Percentiles rank a stretch among this genome's conserved stretches.
Evolutionary conservation across 257 asterid genomes (phyloP).

Genomic region (Leonotis leonurus): DNA sequence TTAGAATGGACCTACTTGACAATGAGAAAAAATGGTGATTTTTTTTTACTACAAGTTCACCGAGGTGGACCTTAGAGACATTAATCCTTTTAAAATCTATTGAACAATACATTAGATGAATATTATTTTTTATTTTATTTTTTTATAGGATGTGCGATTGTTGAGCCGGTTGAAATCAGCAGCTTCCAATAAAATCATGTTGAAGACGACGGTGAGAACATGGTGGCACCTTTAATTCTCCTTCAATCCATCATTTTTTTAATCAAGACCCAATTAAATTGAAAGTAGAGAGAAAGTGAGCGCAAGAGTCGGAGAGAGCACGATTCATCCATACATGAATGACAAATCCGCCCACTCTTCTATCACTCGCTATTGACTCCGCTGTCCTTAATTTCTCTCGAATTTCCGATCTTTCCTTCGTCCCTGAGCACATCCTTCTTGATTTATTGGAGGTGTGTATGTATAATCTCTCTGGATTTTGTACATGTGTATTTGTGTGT

Average conservation of each 20-base stretch:
- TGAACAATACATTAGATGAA: too few relatives aligned
- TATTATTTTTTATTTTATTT: neutral
- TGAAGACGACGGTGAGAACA: slow-evolving; percentile 25
- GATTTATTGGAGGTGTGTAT: slow-evolving; percentile 60
- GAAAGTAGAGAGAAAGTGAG: slow-evolving; percentile 12
- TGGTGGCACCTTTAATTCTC: slow-evolving; percentile 6
- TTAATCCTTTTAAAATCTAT: too few relatives aligned
- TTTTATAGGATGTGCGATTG: slow-evolving; percentile 1
- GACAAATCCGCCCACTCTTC: slow-evolving; percentile 75
- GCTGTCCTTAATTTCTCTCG: slow-evolving; percentile 46
- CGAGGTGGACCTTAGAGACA: too few relatives aligned
- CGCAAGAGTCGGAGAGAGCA: slow-evolving; percentile 38
- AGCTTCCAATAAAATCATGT: neutral
- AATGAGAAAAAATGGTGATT: too few relatives aligned
- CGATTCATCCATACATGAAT: slow-evolving; percentile 39
- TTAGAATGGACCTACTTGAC: too few relatives aligned
- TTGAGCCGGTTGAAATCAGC: slow-evolving; percentile 13
- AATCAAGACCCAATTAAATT: neutral
- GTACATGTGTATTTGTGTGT: neutral
- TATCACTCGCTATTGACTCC: slow-evolving; percentile 76
- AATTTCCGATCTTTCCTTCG: slow-evolving; percentile 70
- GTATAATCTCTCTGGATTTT: neutral
- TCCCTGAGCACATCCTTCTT: slow-evolving; percentile 75
- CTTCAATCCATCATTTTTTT: neutral
- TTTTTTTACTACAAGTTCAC: too few relatives aligned